Evolutionary conservation across 257 asterid species (phyloP).

Genomic region (Agastache rugosa): DNA sequence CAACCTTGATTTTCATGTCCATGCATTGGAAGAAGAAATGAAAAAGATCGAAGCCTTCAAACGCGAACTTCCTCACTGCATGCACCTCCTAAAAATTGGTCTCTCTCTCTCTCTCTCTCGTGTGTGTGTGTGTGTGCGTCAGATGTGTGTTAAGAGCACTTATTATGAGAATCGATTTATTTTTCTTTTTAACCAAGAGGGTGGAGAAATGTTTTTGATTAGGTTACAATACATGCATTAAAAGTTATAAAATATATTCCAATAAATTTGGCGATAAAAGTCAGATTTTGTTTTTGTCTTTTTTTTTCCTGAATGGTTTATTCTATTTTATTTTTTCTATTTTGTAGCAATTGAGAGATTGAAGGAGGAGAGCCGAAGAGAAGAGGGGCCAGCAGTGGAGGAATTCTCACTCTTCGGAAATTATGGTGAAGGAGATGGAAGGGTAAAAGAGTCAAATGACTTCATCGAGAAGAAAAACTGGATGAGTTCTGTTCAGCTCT

Average conservation of each 20-base stretch:
- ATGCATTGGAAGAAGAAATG: conserved; percentile 44
- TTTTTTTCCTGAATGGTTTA: not conserved
- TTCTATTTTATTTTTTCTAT: not conserved
- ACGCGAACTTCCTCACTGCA: conserved; percentile 52
- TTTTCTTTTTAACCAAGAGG: too few relatives aligned
- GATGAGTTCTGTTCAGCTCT: conserved; percentile 64
- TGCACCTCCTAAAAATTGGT: conserved; percentile 48
- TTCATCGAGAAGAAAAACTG: conserved; percentile 53
- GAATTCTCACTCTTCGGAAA: conserved; percentile 29
- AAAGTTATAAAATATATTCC: too few relatives aligned
- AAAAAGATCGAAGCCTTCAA: conserved; percentile 47
- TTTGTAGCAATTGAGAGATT: conserved; percentile 53
- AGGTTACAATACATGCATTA: too few relatives aligned
- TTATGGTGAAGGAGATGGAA: conserved; percentile 34
- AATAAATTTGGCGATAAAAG: too few relatives aligned
- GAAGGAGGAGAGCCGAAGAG: conserved; percentile 48
- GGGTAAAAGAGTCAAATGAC: conserved; percentile 48
- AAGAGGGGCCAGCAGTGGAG: conserved; percentile 24
- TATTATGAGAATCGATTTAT: too few relatives aligned
- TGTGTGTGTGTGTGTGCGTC: not conserved
- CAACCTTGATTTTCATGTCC: conserved; percentile 35
- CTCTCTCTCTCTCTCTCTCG: conserved; percentile 11
- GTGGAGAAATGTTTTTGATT: too few relatives aligned
- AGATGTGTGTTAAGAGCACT: not conserved
- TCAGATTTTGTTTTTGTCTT: not conserved